A percentile compares a stretch with the other conserved stretches of the same genome.
phyloP scores from a whole-genome alignment of 805 yeast species.

The Candida endomychidarum region DNA sequence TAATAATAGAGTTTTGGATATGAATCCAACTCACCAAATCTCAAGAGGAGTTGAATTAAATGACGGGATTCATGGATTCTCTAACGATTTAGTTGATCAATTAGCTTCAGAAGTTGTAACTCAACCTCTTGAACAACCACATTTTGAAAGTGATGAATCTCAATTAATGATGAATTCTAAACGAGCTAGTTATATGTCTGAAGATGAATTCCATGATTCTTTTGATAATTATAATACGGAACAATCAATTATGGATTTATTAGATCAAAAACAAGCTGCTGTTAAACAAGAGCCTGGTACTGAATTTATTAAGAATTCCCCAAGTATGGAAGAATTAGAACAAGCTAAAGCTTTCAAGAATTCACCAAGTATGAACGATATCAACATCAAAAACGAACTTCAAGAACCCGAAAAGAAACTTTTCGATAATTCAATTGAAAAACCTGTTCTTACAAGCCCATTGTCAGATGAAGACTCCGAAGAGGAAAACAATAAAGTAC shows the following conservation, averaged over 20 bases:
- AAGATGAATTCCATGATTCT: constrained; percentile 25
- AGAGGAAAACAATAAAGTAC: neutral
- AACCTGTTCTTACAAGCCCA: constrained; percentile 7
- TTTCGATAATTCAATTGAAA: constrained; percentile 8
- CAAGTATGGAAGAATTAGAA: neutral
- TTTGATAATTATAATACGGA: constrained; percentile 37
- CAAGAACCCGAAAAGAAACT: neutral
- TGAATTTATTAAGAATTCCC: neutral
- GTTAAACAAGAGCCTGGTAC: constrained; percentile 1
- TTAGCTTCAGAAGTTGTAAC: constrained; percentile 15
- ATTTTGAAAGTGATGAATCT: constrained; percentile 13
- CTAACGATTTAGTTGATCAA: constrained; percentile 36
- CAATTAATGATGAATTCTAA: constrained; percentile 14
- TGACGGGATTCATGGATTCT: constrained; percentile 45
- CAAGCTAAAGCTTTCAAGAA: constrained; percentile 1
- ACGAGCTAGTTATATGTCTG: constrained; percentile 10
- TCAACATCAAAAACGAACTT: constrained; percentile 1
- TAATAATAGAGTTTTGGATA: constrained; percentile 27
- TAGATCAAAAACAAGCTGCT: constrained; percentile 13
- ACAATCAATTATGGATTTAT: constrained; percentile 40
- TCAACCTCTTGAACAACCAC: neutral
- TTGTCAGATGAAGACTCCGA: constrained; percentile 1
- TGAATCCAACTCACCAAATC: constrained; percentile 13
- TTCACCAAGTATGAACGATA: constrained; percentile 6
- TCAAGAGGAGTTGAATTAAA: constrained; percentile 34